Conservation (phyloP, 805 yeast species). For the Cyberlindnera americana region DNA sequence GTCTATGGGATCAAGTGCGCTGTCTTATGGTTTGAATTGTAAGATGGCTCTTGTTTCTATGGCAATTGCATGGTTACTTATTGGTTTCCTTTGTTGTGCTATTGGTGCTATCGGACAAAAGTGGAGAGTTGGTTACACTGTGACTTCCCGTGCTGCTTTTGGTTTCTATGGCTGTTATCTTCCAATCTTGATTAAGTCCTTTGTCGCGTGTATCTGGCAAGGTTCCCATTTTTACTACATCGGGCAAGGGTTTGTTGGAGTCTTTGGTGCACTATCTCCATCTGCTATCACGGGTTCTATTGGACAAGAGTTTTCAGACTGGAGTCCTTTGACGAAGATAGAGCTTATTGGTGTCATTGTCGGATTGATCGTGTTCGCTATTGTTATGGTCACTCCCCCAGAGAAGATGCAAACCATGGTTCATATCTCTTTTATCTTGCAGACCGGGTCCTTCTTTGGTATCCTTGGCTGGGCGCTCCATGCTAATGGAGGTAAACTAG, state of each 20-base stretch:
- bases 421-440: constrained; percentile 25
- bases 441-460: constrained; percentile 30
- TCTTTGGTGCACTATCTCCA: constrained; percentile 27
- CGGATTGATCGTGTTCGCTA: constrained; percentile 38
- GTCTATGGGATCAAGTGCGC: constrained; percentile 32
- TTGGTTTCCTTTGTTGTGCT: constrained; percentile 26
- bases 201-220: constrained; percentile 37
- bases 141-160: constrained; percentile 34
- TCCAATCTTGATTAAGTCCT: constrained; percentile 34
- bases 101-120: constrained; percentile 28
- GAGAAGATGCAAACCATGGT: constrained; percentile 29
- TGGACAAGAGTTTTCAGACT: constrained; percentile 12
- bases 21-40: constrained; percentile 27
- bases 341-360: constrained; percentile 32
- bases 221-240: constrained; percentile 37
- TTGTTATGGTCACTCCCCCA: constrained; percentile 32
- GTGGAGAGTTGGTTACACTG: constrained; percentile 37
- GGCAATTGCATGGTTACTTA: constrained; percentile 21
- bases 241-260: constrained; percentile 34
- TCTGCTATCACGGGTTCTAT: constrained; percentile 31
- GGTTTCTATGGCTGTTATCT: constrained; percentile 35
- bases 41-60: constrained; percentile 31
- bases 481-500: constrained; percentile 28
- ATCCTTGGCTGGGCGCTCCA: constrained; percentile 30
- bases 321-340: constrained; percentile 11